A percentile compares a stretch with the other conserved stretches of the same genome.
Conservation (phyloP, 2,329 filamentous ascomycete species). For the Remersonia thermophila region DNA sequence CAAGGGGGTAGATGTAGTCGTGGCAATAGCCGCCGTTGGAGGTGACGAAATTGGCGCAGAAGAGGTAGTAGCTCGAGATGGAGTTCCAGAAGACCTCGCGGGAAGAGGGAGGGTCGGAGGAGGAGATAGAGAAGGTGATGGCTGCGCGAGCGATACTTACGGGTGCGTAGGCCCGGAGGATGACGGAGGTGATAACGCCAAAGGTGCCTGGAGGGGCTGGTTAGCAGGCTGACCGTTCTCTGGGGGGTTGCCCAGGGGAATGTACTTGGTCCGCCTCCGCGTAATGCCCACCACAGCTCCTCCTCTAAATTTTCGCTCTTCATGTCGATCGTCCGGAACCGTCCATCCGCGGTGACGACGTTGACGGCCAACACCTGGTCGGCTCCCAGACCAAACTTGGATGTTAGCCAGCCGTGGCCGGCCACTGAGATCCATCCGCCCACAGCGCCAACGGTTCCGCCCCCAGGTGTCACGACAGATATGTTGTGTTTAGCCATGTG, state of each 20-base stretch:
- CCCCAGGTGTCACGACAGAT: slow-evolving; percentile 22
- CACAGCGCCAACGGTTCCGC: slow-evolving; percentile 27
- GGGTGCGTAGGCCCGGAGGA: slow-evolving; percentile 17
- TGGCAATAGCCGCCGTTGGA: slow-evolving; percentile 16
- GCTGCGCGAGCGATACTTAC: slow-evolving; percentile 8
- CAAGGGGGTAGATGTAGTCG: slow-evolving; percentile 18
- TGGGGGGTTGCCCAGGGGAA: not conserved
- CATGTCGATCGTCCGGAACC: slow-evolving; percentile 30
- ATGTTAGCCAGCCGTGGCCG: slow-evolving; percentile 36
- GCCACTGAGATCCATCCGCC: slow-evolving; percentile 41
- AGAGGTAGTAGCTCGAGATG: slow-evolving; percentile 15
- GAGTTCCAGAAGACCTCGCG: slow-evolving; percentile 18
- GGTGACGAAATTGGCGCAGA: slow-evolving; percentile 11
- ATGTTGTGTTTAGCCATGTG: slow-evolving; percentile 22
- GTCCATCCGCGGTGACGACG: slow-evolving; percentile 35
- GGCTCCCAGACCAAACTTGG: slow-evolving; percentile 36
- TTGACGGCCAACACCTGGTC: slow-evolving; percentile 39
- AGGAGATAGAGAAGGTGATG: too few relatives aligned
- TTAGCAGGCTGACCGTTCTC: too few relatives aligned
- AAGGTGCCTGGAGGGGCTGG: slow-evolving; percentile 13
- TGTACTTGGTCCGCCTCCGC: slow-evolving; percentile 24
- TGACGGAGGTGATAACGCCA: slow-evolving; percentile 17
- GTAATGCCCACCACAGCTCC: slow-evolving; percentile 31
- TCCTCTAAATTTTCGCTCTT: slow-evolving; percentile 18
- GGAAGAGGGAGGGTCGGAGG: too few relatives aligned